phyloP scores from a whole-genome alignment of 2,329 filamentous ascomycete species.

The Penicillium sp. region DNA sequence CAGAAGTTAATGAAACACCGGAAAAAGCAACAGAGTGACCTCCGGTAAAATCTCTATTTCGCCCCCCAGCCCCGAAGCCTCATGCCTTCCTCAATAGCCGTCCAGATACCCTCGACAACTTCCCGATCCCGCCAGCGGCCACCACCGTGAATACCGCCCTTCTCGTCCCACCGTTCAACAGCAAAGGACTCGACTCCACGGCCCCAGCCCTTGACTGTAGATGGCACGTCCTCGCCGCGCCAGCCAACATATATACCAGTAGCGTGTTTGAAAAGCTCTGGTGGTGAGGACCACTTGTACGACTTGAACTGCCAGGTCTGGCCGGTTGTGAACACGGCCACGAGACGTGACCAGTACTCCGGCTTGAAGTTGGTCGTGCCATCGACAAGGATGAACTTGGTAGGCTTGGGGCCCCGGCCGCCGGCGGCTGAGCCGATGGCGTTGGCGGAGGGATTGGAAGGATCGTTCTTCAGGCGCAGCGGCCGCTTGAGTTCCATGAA shows the following conservation, averaged over 20 bases:
- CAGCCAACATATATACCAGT: constrained; percentile 89
- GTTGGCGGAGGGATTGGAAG: constrained; percentile 28
- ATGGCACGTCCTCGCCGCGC: constrained; percentile 78
- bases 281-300: constrained; percentile 91
- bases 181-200: constrained; percentile 75
- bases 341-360: constrained; percentile 94
- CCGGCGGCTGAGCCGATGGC: constrained; percentile 44
- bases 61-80: constrained; percentile 72
- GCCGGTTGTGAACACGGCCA: constrained; percentile 95
- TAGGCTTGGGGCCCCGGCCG: constrained; percentile 65
- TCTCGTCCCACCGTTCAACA: constrained; percentile 78
- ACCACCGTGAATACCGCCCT: constrained; percentile 40
- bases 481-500: constrained; percentile 83
- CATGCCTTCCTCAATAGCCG: constrained; percentile 85
- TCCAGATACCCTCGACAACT: constrained; percentile 91
- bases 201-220: constrained; percentile 80
- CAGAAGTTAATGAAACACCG: background rate
- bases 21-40: background rate
- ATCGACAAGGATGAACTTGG: constrained; percentile 95
- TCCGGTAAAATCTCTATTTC: constrained; percentile 23
- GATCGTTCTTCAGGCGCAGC: constrained; percentile 59
- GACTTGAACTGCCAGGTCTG: constrained; percentile 98
- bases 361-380: constrained; percentile 93
- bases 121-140: constrained; percentile 82
- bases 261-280: constrained; percentile 86